Percentiles rank a stretch among this genome's conserved stretches.
Conservation (phyloP, 176 grass and related monocot genomes). For the Avena sativa region DNA sequence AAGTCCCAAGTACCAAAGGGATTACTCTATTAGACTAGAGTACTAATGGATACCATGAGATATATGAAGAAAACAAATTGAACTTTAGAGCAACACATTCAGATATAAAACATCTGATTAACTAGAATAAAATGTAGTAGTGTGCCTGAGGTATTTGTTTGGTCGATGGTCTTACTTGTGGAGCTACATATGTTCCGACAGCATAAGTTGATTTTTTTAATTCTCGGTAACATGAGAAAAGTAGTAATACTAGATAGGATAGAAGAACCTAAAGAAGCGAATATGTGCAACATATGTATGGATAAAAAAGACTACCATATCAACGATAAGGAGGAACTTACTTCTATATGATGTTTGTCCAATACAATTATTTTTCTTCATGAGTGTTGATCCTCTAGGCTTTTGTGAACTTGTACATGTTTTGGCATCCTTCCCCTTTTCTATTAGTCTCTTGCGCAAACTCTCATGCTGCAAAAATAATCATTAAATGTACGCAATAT, state of each 20-base stretch:
- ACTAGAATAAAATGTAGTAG: neutral
- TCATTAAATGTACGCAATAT: neutral
- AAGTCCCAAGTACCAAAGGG: too few relatives aligned
- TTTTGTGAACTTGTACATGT: neutral
- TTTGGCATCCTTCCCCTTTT: neutral
- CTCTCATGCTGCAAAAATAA: conserved; percentile 20
- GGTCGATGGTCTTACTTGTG: neutral
- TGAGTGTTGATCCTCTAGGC: neutral
- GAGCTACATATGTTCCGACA: neutral
- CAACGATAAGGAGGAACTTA: conserved; percentile 4
- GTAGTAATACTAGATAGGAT: neutral
- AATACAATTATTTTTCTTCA: neutral
- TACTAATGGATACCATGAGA: neutral
- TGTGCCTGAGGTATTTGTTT: neutral
- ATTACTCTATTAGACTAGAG: neutral
- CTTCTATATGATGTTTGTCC: neutral
- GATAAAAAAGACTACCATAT: neutral
- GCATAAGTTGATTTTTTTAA: neutral
- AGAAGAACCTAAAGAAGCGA: neutral
- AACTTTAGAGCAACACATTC: neutral
- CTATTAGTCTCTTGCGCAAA: conserved; percentile 8
- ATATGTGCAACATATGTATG: neutral
- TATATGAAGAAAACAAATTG: neutral
- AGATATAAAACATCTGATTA: too few relatives aligned
- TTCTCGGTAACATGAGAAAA: neutral